Base-by-base conservation (phyloP, 768 basidiomycete species). In the Podaxis sp. region DNA sequence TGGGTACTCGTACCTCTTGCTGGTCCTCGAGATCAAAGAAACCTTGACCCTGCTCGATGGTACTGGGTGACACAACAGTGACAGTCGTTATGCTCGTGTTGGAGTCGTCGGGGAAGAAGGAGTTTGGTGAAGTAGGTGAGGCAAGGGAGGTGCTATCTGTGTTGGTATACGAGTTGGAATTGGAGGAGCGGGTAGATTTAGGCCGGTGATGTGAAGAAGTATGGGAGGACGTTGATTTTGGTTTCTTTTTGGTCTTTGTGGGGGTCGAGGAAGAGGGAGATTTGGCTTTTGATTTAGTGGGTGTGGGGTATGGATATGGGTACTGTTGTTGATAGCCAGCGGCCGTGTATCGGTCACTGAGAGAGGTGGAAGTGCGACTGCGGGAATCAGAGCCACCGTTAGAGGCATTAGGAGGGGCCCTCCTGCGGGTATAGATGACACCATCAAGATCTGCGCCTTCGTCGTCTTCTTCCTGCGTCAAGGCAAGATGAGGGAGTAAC, bases 381-480 rank as follows among this genome's bases (percentile, higher is more conserved):
- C 79, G 82, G 3, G 84, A 86, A 61, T 86, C 83, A 0, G 87
- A 88, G 25, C 79, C 82, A 35, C 77, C 76, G 9, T 71, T 64
- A 25, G 67, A 71, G 3, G 67, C 69, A 21, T 47, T 38, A 0
- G 53, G 44, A 2, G 74, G 68, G 0, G 68, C 71, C 14, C 72
- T 69, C 46, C 72, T 74, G 40, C 78, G 75, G 5, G 80, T 66
- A 68, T 89, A 89, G 10, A 80, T 61, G 44, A 76, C 78, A 0
- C 82, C 88, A 44, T 82, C 88, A 18, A 89, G 74, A 70, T 90
- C 88, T 0, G 83, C 85, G 16, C 73, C 75, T 1, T 76, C 79
- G 25, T 84, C 85, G 23, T 78, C 77, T 0, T 74, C 74, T 14
- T 71, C 76, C 7, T 74, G 73, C 14, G 63, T 64, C 53, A 61